Evolutionary conservation across 2,329 filamentous ascomycete genomes (phyloP).

Genomic region (Cytospora piceicola): DNA sequence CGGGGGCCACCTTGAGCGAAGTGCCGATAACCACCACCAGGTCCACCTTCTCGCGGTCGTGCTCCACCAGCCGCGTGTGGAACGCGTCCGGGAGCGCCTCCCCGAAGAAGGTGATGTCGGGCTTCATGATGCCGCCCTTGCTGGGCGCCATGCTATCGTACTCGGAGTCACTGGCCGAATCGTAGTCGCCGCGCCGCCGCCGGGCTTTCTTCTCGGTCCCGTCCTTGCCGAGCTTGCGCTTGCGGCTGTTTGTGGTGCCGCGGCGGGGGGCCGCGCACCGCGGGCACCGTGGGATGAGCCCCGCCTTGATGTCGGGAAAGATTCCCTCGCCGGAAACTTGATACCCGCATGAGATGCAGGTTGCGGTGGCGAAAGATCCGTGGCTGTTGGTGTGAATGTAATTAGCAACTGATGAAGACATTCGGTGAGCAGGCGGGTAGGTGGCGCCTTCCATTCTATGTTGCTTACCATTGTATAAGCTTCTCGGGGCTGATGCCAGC

Average conservation of each 20-base stretch:
- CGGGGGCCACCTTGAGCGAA: constrained; percentile 91
- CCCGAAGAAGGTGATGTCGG: constrained; percentile 97
- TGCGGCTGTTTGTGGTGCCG: constrained; percentile 51
- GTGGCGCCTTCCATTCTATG: background rate
- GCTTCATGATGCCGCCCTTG: constrained; percentile 84
- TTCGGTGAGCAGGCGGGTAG: background rate
- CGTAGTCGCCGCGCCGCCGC: constrained; percentile 46
- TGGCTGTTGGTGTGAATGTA: constrained; percentile 50
- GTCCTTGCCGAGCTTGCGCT: constrained; percentile 59
- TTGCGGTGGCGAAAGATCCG: constrained; percentile 91
- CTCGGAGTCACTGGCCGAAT: constrained; percentile 50
- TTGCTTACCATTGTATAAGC: constrained; percentile 74
- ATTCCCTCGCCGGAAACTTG: constrained; percentile 76
- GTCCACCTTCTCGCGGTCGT: constrained; percentile 80
- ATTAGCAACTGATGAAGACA: background rate
- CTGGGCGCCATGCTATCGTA: constrained; percentile 50
- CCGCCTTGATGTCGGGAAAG: constrained; percentile 76
- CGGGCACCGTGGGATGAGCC: constrained; percentile 77
- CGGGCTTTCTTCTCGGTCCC: constrained; percentile 42
- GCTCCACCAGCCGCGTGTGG: constrained; percentile 75
- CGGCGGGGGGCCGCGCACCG: constrained; percentile 65
- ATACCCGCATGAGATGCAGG: constrained; percentile 80
- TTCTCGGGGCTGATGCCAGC: constrained; percentile 82
- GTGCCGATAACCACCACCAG: constrained; percentile 96
- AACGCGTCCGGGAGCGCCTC: constrained; percentile 87